phyloP scores from a whole-genome alignment of 176 grass and related monocot species.

The Rhynchospora pubera region DNA sequence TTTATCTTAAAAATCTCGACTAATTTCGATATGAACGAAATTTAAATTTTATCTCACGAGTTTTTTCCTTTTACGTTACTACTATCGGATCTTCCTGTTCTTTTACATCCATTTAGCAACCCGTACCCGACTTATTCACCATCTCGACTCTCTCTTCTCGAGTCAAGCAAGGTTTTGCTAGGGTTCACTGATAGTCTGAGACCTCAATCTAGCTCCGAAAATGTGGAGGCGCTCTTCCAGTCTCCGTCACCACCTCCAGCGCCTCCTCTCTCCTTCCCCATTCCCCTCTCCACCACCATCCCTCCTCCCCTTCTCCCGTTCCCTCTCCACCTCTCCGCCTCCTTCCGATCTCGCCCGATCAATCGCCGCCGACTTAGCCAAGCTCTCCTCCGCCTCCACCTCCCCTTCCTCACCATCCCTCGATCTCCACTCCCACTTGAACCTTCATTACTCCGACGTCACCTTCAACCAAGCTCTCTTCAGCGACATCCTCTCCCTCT shows the following conservation, averaged over 20 bases:
- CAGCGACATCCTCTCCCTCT: conserved; percentile 54
- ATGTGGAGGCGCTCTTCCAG: conserved; percentile 40
- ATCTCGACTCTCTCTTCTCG: not conserved
- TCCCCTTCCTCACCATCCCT: conserved; percentile 36
- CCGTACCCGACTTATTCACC: not conserved
- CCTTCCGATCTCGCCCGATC: conserved; percentile 23
- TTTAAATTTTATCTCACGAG: too few species aligned
- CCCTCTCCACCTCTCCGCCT: not conserved
- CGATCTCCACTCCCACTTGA: conserved; percentile 57
- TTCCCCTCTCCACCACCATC: not conserved
- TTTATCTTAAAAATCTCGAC: too few species aligned
- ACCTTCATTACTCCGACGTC: conserved; percentile 89
- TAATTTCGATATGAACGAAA: too few species aligned
- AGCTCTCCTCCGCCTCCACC: conserved; percentile 35
- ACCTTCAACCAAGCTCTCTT: conserved; percentile 62
- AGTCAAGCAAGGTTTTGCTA: not conserved
- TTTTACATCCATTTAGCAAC: not conserved
- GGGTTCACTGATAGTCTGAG: not conserved
- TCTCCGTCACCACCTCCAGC: conserved; percentile 35
- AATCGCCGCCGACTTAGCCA: conserved; percentile 54
- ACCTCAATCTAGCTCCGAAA: conserved; percentile 21
- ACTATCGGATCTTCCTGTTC: not conserved
- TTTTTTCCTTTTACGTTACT: too few species aligned
- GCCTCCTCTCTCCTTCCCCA: conserved; percentile 37
- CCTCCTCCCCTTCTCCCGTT: not conserved